Evolutionary conservation across 495 filamentous ascomycete genomes (phyloP).

Genomic region (Penicillium riverlandense): DNA sequence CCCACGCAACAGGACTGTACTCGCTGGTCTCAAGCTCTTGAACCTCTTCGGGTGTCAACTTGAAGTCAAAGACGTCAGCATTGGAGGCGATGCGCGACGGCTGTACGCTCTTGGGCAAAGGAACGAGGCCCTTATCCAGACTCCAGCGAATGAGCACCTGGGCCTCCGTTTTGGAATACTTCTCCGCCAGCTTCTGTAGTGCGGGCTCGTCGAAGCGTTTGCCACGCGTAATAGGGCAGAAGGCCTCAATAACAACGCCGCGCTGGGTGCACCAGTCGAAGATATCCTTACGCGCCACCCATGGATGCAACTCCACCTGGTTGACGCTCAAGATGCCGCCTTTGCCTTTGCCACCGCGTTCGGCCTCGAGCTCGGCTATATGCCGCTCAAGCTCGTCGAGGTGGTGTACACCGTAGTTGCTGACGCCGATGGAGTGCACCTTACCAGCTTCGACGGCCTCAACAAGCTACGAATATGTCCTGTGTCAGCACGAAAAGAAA

Average conservation of each 20-base stretch:
- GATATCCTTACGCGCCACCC: conserved; percentile 55
- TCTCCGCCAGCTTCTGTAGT: conserved; percentile 43
- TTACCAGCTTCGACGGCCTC: conserved; percentile 56
- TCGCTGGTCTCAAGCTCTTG: conserved; percentile 44
- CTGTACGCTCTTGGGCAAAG: conserved; percentile 71
- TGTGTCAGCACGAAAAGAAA: neutral
- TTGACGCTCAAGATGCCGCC: conserved; percentile 51
- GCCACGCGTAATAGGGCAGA: conserved; percentile 54
- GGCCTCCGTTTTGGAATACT: conserved; percentile 52
- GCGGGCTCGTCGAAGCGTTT: conserved; percentile 47
- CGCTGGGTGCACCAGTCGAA: conserved; percentile 46
- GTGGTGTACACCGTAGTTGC: conserved; percentile 63
- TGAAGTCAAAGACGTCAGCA: conserved; percentile 63
- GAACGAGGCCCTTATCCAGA: conserved; percentile 45
- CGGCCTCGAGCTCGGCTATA: conserved; percentile 9
- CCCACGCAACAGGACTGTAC: conserved; percentile 58
- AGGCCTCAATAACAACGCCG: conserved; percentile 55
- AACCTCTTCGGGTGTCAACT: conserved; percentile 56
- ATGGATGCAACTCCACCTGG: conserved; percentile 66
- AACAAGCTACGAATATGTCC: conserved; percentile 33
- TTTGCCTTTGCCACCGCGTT: conserved; percentile 31
- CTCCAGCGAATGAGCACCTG: conserved; percentile 63
- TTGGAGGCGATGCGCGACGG: conserved; percentile 60
- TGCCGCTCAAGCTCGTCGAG: conserved; percentile 48
- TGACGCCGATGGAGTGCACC: conserved; percentile 54